A percentile compares a stretch with the other conserved stretches of the same genome.
phyloP scores from a whole-genome alignment of 495 filamentous ascomycete species.

The Trichodelitschia bisporula region DNA sequence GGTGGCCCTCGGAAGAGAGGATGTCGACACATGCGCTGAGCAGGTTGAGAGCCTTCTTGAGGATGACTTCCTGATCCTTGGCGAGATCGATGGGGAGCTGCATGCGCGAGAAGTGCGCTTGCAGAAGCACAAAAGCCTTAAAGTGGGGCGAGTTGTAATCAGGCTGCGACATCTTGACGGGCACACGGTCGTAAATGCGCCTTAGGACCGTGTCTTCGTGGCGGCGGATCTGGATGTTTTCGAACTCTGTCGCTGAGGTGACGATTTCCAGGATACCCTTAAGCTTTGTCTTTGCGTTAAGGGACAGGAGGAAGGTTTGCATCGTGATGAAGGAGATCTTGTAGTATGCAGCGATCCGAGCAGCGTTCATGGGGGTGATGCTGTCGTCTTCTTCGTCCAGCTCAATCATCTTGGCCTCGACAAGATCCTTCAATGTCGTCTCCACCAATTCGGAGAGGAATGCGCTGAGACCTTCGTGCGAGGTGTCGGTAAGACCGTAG shows the following conservation, averaged over 20 bases:
- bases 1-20: conserved; percentile 79
- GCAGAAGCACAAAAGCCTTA: conserved; percentile 88
- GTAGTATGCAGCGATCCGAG: conserved; percentile 97
- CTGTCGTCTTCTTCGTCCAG: conserved; percentile 90
- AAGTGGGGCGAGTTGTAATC: conserved; percentile 89
- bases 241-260: conserved; percentile 90
- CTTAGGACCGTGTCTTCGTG: conserved; percentile 78
- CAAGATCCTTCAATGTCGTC: conserved; percentile 70
- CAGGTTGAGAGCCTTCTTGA: conserved; percentile 66
- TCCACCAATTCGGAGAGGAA: conserved; percentile 93
- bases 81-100: conserved; percentile 88
- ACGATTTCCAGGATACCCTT: conserved; percentile 95
- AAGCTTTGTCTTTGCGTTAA: conserved; percentile 68
- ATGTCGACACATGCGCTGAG: conserved; percentile 87
- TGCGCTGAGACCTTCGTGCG: conserved; percentile 77
- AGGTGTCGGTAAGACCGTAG: conserved; percentile 73
- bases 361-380: conserved; percentile 72
- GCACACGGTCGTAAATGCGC: conserved; percentile 80
- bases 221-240: conserved; percentile 77
- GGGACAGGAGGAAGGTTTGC: conserved; percentile 97
- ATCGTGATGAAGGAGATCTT: conserved; percentile 98
- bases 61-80: conserved; percentile 79
- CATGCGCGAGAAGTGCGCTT: conserved; percentile 95
- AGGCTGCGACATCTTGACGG: conserved; percentile 79
- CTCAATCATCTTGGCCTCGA: conserved; percentile 88